Conservation (phyloP, 768 basidiomycete species). For the Phylloporus sp. region DNA sequence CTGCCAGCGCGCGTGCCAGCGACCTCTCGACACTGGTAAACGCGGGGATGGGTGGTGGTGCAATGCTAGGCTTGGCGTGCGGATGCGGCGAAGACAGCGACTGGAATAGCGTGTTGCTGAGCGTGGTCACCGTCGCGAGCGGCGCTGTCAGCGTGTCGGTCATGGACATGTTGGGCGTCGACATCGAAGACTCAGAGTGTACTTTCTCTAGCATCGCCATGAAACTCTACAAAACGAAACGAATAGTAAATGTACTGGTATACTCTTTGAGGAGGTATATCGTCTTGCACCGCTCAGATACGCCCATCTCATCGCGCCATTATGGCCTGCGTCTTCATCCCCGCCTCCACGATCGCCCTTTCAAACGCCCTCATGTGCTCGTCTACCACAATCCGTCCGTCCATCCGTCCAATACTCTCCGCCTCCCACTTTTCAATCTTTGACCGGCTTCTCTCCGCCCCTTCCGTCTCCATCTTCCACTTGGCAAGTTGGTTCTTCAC, state of each 20-base stretch:
- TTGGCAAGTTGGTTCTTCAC: constrained; percentile 78
- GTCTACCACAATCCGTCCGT: constrained; percentile 68
- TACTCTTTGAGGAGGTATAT: too few species aligned
- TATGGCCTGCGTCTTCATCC: constrained; percentile 71
- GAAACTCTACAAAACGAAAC: too few species aligned
- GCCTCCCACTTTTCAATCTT: constrained; percentile 81
- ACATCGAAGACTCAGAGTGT: too few species aligned
- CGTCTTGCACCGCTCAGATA: constrained; percentile 3
- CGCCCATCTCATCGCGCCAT: constrained; percentile 56
- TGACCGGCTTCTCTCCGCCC: constrained; percentile 71
- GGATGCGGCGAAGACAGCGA: constrained; percentile 63
- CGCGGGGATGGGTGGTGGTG: constrained; percentile 46
- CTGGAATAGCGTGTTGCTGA: constrained; percentile 66
- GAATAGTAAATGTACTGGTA: too few species aligned
- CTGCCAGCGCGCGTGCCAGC: constrained; percentile 59
- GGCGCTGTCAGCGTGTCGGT: constrained; percentile 58
- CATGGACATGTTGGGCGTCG: constrained; percentile 46
- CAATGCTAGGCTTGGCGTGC: constrained; percentile 20
- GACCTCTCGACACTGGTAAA: constrained; percentile 61
- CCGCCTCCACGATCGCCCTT: constrained; percentile 65
- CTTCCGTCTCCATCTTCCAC: constrained; percentile 80
- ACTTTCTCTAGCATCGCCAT: too few species aligned
- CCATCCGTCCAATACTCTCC: constrained; percentile 38
- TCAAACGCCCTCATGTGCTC: constrained; percentile 78
- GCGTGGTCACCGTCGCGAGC: constrained; percentile 52